Evolutionary conservation across 257 asterid species (phyloP).

Genomic region (Solanum ahanhuiri): DNA sequence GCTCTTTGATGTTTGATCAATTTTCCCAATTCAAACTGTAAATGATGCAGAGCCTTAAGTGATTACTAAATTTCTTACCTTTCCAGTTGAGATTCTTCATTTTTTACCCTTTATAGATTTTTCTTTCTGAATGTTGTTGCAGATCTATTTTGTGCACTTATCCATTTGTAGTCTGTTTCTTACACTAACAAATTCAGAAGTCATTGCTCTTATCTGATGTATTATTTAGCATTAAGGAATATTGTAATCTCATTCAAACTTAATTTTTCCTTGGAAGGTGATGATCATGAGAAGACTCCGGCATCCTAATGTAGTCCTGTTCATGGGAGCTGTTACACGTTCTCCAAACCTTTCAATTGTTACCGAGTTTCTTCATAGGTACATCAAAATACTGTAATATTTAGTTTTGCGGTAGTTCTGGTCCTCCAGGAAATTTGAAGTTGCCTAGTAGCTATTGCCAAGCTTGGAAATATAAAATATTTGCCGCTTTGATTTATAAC

Average conservation of each 20-base stretch:
- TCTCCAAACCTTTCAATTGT: conserved; percentile 91
- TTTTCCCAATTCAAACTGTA: not conserved
- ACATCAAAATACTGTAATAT: conserved; percentile 17
- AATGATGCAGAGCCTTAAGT: not conserved
- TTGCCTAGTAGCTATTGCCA: not conserved
- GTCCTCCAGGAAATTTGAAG: not conserved
- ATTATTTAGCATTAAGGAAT: conserved; percentile 5
- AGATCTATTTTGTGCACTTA: not conserved
- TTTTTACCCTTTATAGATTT: not conserved
- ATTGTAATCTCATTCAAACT: not conserved
- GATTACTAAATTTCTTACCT: not conserved
- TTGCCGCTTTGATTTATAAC: not conserved
- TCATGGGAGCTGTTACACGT: conserved; percentile 97
- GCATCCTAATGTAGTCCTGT: conserved; percentile 93
- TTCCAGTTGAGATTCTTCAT: not conserved
- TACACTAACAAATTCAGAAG: not conserved
- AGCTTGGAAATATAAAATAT: not conserved
- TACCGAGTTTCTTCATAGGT: conserved; percentile 97
- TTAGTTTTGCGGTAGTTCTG: not conserved
- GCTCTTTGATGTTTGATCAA: not conserved
- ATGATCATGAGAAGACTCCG: conserved; percentile 79
- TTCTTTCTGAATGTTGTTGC: not conserved
- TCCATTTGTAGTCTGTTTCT: not conserved
- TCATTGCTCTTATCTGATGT: not conserved
- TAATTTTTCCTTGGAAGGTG: conserved; percentile 38